These are phyloP conservation scores for Helicocarpus griseus DNA, from an alignment of 2,329 filamentous ascomycete species.

Conservation along the genomic window DNA sequence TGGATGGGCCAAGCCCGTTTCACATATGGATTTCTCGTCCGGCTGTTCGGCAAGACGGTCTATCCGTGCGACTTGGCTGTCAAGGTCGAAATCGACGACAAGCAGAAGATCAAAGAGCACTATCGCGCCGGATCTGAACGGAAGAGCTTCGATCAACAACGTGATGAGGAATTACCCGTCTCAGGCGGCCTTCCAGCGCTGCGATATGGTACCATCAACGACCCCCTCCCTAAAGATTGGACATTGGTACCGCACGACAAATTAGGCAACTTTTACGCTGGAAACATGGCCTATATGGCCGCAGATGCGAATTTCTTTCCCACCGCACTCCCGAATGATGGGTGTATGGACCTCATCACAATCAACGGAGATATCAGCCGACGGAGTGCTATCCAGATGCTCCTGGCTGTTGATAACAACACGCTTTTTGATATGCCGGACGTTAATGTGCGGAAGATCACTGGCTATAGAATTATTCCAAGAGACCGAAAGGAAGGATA, in stretches of 20 bases:
- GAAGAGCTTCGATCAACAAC: conserved; percentile 14
- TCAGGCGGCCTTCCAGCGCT: conserved; percentile 58
- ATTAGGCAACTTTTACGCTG: conserved; percentile 85
- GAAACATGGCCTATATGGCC: conserved; percentile 92
- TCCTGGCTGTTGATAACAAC: conserved; percentile 62
- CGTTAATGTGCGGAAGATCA: conserved; percentile 73
- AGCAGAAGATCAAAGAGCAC: conserved; percentile 61
- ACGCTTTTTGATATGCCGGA: conserved; percentile 70
- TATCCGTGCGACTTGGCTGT: conserved; percentile 87
- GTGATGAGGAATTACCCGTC: conserved; percentile 31
- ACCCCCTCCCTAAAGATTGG: conserved; percentile 70
- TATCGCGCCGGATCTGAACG: conserved; percentile 48
- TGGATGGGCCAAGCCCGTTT: conserved; percentile 90
- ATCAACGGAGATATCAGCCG: conserved; percentile 67
- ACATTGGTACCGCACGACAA: conserved; percentile 62
- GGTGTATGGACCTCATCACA: conserved; percentile 72
- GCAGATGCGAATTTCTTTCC: conserved; percentile 75
- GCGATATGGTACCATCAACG: conserved; percentile 68
- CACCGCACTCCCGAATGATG: conserved; percentile 71
- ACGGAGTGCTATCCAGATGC: conserved; percentile 55
- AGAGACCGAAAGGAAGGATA: conserved; percentile 62
- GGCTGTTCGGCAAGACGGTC: conserved; percentile 63
- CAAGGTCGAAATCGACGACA: conserved; percentile 70
- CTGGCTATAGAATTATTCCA: conserved; percentile 78
- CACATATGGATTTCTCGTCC: conserved; percentile 69